Evolutionary conservation across 495 filamentous ascomycete species (phyloP).

Genomic region (Delitschia confertaspora): DNA sequence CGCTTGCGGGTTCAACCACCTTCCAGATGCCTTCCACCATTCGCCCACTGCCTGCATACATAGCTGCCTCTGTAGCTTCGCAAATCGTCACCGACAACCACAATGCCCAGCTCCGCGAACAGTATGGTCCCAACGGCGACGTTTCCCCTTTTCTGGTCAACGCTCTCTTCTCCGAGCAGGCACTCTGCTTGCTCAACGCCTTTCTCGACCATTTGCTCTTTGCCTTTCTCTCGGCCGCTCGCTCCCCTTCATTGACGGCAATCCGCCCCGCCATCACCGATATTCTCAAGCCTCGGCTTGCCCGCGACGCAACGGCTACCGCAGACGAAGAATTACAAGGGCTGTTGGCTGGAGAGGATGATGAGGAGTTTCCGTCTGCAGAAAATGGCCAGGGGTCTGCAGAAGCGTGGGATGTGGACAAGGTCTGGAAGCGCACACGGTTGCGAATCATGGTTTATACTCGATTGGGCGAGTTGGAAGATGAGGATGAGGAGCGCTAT

Average conservation of each 20-base stretch:
- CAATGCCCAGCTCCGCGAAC: constrained; percentile 54
- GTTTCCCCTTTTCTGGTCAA: constrained; percentile 54
- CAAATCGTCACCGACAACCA: constrained; percentile 87
- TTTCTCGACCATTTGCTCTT: constrained; percentile 92
- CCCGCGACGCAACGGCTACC: constrained; percentile 73
- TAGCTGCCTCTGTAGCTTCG: constrained; percentile 78
- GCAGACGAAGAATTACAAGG: constrained; percentile 88
- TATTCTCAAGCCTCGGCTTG: constrained; percentile 79
- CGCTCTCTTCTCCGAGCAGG: constrained; percentile 65
- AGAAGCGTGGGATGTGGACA: constrained; percentile 71
- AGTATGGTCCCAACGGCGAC: constrained; percentile 54
- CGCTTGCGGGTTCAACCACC: constrained; percentile 38
- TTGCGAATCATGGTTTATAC: constrained; percentile 97
- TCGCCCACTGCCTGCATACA: constrained; percentile 75
- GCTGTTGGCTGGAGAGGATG: constrained; percentile 70
- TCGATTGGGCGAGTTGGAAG: constrained; percentile 90
- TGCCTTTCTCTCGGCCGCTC: constrained; percentile 70
- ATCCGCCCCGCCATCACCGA: constrained; percentile 80
- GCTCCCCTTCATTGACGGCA: constrained; percentile 67
- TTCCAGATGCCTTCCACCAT: constrained; percentile 57
- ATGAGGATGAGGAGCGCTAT: constrained; percentile 87
- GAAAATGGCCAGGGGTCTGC: constrained; percentile 44
- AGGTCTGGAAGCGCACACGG: constrained; percentile 84
- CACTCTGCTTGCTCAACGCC: constrained; percentile 73
- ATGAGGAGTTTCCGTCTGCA: constrained; percentile 54